Evolutionary conservation across 2,329 filamentous ascomycete species (phyloP), one percentile per base, ranked within the genome.

Genomic region (Epichloe sp.): DNA sequence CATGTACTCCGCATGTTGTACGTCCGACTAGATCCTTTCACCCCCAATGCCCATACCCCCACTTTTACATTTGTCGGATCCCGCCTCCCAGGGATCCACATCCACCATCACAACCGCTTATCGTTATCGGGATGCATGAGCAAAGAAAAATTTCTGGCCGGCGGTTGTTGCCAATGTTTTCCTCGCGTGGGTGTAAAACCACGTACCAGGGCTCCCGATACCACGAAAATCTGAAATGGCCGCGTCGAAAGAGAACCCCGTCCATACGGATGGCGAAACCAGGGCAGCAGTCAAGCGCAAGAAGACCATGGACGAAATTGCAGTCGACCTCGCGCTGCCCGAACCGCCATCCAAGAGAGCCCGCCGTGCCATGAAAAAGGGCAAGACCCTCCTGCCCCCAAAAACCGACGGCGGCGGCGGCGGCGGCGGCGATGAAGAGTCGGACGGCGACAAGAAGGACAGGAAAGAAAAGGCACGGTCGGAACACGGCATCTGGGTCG

Each of bases 261-360:
- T 35, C 26, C 51, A 48, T 23, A 37, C 26, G 23, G 46, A 54
- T 5, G 45, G 41, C 51, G 49, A 47, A 38, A 51, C 41, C n/a
- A 36, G 65, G 14, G 46, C 53, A 3, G 62, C 63, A 3, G 50
- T 57, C 52, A 85, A 94, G 72, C 85, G 86, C 67, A 93, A 91
- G 68, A 72, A 91, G 68, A 72, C 74, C 50, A 67, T 77, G 50
- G 78, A 83, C 46, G 86, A 90, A 61, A 85, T 98, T 62, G 88
- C 95, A 67, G 89, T 98, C 64, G 88, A 98, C 65, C 71, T 98
- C 55, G 76, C 74, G 56, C 82, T 86, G n/a, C 93, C 93, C 26
- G 90, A 97, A 63, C 93, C 93, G 19, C 88, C 88, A 1, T 97
- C 93, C 36, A 98, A 97, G 69, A 94, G 93, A 65, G 89, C 88